phyloP scores from a whole-genome alignment of 352 stramenopile genomes.

The Thraustochytrium striatum region DNA sequence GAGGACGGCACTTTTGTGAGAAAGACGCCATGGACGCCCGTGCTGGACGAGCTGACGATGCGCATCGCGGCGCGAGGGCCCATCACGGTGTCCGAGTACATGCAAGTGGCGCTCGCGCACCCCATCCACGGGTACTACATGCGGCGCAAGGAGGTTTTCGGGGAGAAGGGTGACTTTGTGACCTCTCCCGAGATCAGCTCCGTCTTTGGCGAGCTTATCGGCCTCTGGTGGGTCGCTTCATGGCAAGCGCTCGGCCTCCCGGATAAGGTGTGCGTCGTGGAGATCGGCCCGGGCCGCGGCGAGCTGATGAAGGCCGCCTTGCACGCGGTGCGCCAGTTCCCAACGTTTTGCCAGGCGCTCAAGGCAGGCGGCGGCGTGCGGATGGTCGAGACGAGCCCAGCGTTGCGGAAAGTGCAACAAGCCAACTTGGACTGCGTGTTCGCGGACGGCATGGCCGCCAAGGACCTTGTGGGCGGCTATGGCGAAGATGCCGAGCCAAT shows the following conservation, averaged over 20 bases:
- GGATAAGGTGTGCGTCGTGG: slow-evolving; percentile 61
- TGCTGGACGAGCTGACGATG: slow-evolving; percentile 68
- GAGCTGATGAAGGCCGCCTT: slow-evolving; percentile 89
- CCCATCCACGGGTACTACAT: slow-evolving; percentile 91
- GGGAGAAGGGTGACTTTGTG: slow-evolving; percentile 64
- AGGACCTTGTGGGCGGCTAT: neutral
- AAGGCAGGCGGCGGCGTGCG: slow-evolving; percentile 54
- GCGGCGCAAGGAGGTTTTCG: slow-evolving; percentile 75
- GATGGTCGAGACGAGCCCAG: slow-evolving; percentile 64
- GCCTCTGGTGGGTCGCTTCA: slow-evolving; percentile 65
- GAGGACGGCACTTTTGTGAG: neutral
- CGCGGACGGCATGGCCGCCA: neutral
- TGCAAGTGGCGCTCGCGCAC: slow-evolving; percentile 77
- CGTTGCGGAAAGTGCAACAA: slow-evolving; percentile 81
- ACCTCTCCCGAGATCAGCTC: slow-evolving; percentile 69
- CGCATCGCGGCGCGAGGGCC: slow-evolving; percentile 86
- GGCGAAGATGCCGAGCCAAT: neutral
- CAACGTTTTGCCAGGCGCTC: slow-evolving; percentile 52
- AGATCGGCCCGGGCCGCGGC: slow-evolving; percentile 76
- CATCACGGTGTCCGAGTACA: slow-evolving; percentile 89
- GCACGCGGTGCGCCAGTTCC: slow-evolving; percentile 75
- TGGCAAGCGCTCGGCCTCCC: slow-evolving; percentile 57
- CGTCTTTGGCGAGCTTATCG: slow-evolving; percentile 68
- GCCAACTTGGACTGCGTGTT: slow-evolving; percentile 61
- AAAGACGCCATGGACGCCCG: slow-evolving; percentile 57